phyloP scores from a whole-genome alignment of 2,329 filamentous ascomycete genomes.

The Diaporthe humulicola region DNA sequence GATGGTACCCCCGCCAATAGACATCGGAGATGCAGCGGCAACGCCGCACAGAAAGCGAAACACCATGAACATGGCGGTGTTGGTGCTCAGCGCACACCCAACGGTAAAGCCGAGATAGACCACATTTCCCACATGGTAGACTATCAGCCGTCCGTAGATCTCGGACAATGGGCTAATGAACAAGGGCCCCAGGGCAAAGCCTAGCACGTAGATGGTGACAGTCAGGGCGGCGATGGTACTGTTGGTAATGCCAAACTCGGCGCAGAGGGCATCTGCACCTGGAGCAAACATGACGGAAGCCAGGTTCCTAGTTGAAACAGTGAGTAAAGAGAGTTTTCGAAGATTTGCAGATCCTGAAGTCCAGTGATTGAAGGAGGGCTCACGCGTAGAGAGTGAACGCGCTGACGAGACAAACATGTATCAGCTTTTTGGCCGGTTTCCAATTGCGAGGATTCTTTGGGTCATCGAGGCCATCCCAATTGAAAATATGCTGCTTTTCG shows the following conservation, averaged over 20 bases:
- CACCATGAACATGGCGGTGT: conserved; percentile 32
- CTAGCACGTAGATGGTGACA: conserved; percentile 27
- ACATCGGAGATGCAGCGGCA: neutral
- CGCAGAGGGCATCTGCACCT: neutral
- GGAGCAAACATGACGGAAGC: conserved; percentile 32
- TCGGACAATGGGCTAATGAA: conserved; percentile 25
- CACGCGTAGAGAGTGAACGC: conserved; percentile 27
- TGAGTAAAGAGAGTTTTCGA: neutral
- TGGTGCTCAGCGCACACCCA: conserved; percentile 27
- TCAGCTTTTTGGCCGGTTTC: neutral
- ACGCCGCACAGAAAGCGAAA: conserved; percentile 26
- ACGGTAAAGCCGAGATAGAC: conserved; percentile 24
- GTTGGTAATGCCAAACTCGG: conserved; percentile 29
- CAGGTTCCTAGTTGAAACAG: conserved; percentile 1
- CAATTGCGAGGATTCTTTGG: conserved; percentile 25
- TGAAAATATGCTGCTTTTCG: conserved; percentile 18
- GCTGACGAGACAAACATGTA: conserved; percentile 34
- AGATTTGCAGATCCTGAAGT: neutral
- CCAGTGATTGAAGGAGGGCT: neutral
- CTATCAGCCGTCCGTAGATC: conserved; percentile 20
- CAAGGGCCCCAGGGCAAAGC: conserved; percentile 25
- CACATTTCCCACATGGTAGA: conserved; percentile 14
- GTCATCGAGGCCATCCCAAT: conserved; percentile 36
- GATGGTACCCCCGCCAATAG: conserved; percentile 34
- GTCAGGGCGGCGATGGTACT: conserved; percentile 7